These are phyloP conservation scores for Nicotiana knightiana DNA, from an alignment of 257 asterid species.

Conservation along the genomic window DNA sequence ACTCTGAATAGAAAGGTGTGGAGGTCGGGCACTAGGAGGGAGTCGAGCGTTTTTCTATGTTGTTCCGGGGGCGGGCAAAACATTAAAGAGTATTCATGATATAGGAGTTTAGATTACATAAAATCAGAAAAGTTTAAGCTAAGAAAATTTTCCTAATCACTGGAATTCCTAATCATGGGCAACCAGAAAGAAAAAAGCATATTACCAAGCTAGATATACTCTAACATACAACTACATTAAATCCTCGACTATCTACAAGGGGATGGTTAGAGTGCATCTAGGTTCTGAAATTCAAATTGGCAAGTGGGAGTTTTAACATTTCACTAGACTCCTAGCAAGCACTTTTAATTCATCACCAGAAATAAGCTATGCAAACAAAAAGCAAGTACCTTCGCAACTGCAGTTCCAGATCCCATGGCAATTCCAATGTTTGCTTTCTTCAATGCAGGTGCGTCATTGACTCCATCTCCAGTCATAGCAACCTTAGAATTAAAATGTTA, in stretches of 20 bases:
- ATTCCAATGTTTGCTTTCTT: conserved; percentile 97
- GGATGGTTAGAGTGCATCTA: neutral
- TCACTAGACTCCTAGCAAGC: neutral
- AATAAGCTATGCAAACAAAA: neutral
- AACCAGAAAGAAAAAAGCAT: neutral
- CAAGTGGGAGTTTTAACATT: neutral
- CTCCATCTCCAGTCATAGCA: conserved; percentile 99
- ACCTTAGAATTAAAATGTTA: conserved; percentile 47
- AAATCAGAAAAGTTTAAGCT: neutral
- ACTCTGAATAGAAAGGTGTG: no score
- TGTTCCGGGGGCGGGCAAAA: neutral
- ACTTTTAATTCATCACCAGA: neutral
- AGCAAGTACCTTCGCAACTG: conserved; percentile 83
- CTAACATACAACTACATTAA: neutral
- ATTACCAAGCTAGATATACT: neutral
- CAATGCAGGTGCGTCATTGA: conserved; percentile 98
- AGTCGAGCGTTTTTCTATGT: no score
- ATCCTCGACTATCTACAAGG: neutral
- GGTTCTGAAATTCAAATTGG: neutral
- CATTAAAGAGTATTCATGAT: neutral
- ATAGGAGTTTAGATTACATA: neutral
- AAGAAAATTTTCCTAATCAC: neutral
- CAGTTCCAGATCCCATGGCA: conserved; percentile 99
- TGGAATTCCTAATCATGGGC: neutral
- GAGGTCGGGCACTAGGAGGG: no score